Conservation (phyloP, 371 early-diverging fungal genomes). For the Catenaria anguillulae region DNA sequence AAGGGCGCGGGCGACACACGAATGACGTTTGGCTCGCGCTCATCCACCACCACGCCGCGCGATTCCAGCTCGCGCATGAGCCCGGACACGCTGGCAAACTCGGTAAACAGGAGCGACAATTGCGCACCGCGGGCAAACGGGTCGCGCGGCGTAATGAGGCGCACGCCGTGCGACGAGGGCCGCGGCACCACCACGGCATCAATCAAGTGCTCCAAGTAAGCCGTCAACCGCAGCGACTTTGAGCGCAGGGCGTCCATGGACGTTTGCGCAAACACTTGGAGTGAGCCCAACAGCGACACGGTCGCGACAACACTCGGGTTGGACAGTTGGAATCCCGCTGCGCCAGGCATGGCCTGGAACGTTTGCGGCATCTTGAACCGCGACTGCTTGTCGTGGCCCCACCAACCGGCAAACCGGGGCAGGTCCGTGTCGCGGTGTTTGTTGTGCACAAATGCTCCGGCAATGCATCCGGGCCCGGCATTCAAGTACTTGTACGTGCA, state of each 20-base stretch:
- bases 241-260: conserved; percentile 45
- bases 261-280: conserved; percentile 64
- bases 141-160: conserved; percentile 65
- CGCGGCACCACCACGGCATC: conserved; percentile 19
- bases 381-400: conserved; percentile 69
- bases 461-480: conserved; percentile 88
- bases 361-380: conserved; percentile 63
- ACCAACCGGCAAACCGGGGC: conserved; percentile 71
- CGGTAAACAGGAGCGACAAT: conserved; percentile 49
- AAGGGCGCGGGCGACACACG: conserved; percentile 80
- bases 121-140: conserved; percentile 70
- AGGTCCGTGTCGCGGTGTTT: conserved; percentile 28
- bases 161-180: background rate
- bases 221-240: conserved; percentile 61
- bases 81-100: conserved; percentile 8
- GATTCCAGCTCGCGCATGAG: conserved; percentile 29
- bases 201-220: conserved; percentile 56
- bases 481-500: conserved; percentile 96
- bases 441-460: conserved; percentile 71
- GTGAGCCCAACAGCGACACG: conserved; percentile 52
- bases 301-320: conserved; percentile 71
- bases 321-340: conserved; percentile 71
- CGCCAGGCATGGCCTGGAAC: conserved; percentile 65
- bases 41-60: conserved; percentile 71
- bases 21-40: conserved; percentile 82